A percentile compares a stretch with the other conserved stretches of the same genome.
Conservation (phyloP, 2,329 filamentous ascomycete species). For the Trichophyton benhamiae region DNA sequence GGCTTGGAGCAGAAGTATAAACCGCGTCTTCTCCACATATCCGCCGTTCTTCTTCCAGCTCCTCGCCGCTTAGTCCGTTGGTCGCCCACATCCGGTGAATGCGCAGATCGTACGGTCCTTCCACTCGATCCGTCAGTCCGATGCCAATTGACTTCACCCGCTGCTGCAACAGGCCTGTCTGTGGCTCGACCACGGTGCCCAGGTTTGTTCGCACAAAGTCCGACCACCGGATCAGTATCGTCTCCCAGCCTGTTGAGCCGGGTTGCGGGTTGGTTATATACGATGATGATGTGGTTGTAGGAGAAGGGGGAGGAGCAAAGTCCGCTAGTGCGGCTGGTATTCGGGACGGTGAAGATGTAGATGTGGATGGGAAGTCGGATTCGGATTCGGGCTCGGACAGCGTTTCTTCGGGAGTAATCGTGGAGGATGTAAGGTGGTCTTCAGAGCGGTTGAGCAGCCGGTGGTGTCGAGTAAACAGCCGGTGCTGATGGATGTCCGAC, state of each 20-base stretch:
- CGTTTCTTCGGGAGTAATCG: conserved; percentile 14
- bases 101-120: conserved; percentile 76
- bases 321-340: conserved; percentile 29
- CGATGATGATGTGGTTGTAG: conserved; percentile 14
- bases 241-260: conserved; percentile 73
- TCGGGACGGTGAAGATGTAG: conserved; percentile 4
- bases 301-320: conserved; percentile 12
- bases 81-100: conserved; percentile 87
- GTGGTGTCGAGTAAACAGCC: conserved; percentile 49
- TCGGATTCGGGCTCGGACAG: background rate
- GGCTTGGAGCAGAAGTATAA: conserved; percentile 18
- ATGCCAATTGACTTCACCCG: conserved; percentile 78
- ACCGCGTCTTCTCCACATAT: conserved; percentile 31
- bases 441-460: conserved; percentile 15
- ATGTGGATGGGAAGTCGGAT: conserved; percentile 6
- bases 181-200: conserved; percentile 82
- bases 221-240: conserved; percentile 76
- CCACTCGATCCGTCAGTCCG: conserved; percentile 75
- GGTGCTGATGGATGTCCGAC: conserved; percentile 91
- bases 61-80: conserved; percentile 45
- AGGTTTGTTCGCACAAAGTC: conserved; percentile 94
- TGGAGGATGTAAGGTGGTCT: conserved; percentile 7
- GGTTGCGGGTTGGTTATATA: conserved; percentile 16
- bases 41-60: conserved; percentile 29
- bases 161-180: conserved; percentile 75